Base-by-base conservation (phyloP, 2,329 filamentous ascomycete genomes). In the Paradendryphiella salina region DNA sequence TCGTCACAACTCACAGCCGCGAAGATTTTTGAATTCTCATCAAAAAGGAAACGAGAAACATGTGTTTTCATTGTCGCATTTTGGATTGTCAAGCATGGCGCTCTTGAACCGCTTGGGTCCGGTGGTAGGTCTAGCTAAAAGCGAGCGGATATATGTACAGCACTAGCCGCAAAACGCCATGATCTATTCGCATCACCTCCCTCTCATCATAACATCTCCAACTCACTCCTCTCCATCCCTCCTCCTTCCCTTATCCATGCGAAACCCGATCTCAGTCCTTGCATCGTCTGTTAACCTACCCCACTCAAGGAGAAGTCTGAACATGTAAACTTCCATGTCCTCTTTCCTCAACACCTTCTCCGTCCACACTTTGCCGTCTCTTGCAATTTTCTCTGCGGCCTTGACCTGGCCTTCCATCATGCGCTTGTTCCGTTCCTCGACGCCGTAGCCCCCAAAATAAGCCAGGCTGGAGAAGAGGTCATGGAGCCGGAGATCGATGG, bases 291-390 rank as follows among this genome's bases (percentile, higher is more conserved):
- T 73, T 44, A 74, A 46, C 23, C 71, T 43, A 0, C 68, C 72
- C 69, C 88, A 94, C 75, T 94, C 89, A 15, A 94, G 73, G 61
- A 94, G 73, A 52, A 94, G 69, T 38, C 89, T 77, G 66, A 92
- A 94, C 63, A 93, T 78, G 65, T 94, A 94, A 8, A 90, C 81
- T 70, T 91, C 87, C 82, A 88, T 89, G 64, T 94, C 90, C 37
- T 71, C 67, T 34, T 69, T 72, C 41, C 71, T 52, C 29, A 73
- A 46, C 17, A 70, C 70, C 50, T 73, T 74, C 39, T 65, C 67
- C 8, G 63, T 56, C 67, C 69, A 70, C 14, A 66, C 67, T 32
- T 63, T 66, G 7, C 67, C 61, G 14, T 66, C 63, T 9, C 62
- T 45, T 17, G 71, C 71, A 40, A 74, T 71, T 3, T 57, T 60